A percentile compares a stretch with the other conserved stretches of the same genome.
phyloP scores from a whole-genome alignment of 768 basidiomycete genomes.

The Clathrus columnatus region DNA sequence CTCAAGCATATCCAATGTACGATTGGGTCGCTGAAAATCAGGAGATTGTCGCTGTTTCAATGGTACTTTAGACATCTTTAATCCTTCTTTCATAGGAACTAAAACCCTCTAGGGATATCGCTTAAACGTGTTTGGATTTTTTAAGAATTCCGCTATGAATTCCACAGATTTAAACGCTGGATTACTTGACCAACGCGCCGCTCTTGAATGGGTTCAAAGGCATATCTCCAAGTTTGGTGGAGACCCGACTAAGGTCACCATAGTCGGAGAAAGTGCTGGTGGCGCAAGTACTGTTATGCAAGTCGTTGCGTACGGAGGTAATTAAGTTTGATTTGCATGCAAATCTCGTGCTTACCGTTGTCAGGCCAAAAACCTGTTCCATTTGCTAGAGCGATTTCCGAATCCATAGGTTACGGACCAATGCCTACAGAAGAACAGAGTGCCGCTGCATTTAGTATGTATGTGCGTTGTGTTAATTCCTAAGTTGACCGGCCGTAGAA shows the following conservation, averaged over 20 bases:
- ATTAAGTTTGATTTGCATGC: not conserved
- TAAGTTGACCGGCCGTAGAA: not conserved
- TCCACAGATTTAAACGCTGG: conserved; percentile 31
- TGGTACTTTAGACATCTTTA: no score
- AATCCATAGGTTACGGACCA: conserved; percentile 36
- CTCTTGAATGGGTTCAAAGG: conserved; percentile 32
- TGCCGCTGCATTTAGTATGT: conserved; percentile 28
- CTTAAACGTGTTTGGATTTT: conserved; percentile 49
- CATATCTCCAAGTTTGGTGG: conserved; percentile 32
- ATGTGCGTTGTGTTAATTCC: not conserved
- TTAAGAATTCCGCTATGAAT: conserved; percentile 35
- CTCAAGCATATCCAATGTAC: conserved; percentile 39
- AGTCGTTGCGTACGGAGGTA: conserved; percentile 30
- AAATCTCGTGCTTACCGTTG: no score
- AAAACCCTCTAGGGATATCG: conserved; percentile 29
- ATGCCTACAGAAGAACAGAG: conserved; percentile 22
- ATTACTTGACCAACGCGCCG: conserved; percentile 34
- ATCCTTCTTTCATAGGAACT: not conserved
- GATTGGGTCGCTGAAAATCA: conserved; percentile 36
- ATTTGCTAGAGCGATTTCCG: conserved; percentile 32
- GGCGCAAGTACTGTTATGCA: conserved; percentile 39
- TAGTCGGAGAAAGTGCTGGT: conserved; percentile 31
- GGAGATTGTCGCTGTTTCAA: conserved; percentile 27
- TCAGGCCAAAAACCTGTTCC: conserved; percentile 26
- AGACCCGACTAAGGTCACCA: conserved; percentile 22